Conservation (phyloP, 805 yeast species). For the Groenewaldozyma tartarivorans region DNA sequence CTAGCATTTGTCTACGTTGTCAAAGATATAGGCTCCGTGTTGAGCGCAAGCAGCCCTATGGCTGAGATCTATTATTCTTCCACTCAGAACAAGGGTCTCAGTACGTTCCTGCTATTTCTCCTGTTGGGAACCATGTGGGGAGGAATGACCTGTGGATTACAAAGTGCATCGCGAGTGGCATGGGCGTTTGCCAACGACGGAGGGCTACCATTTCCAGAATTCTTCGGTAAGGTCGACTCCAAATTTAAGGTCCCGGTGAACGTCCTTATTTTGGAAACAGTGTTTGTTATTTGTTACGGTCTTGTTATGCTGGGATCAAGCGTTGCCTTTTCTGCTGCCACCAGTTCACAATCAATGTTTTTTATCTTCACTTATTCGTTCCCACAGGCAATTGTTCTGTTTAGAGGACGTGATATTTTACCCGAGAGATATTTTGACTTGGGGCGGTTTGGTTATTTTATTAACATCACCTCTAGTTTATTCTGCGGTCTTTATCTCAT, state of each 20-base stretch:
- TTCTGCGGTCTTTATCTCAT: slow-evolving; percentile 2
- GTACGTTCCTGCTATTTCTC: background rate
- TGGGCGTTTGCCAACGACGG: slow-evolving; percentile 3
- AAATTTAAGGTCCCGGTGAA: slow-evolving; percentile 1
- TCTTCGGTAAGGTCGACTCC: background rate
- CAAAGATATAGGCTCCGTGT: background rate
- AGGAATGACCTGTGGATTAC: slow-evolving; percentile 1
- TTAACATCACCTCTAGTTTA: background rate
- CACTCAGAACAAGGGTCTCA: background rate
- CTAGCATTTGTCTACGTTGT: slow-evolving; percentile 1
- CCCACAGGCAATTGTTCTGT: slow-evolving; percentile 1
- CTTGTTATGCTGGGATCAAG: slow-evolving; percentile 3
- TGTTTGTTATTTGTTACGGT: slow-evolving; percentile 1
- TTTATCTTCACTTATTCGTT: slow-evolving; percentile 3
- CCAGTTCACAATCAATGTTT: slow-evolving; percentile 2
- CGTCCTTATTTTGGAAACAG: background rate
- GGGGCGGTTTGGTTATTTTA: slow-evolving; percentile 1
- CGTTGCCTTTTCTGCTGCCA: slow-evolving; percentile 1
- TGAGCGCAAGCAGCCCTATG: background rate
- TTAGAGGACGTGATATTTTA: slow-evolving; percentile 1
- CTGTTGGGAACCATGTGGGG: slow-evolving; percentile 3
- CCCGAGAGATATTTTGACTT: slow-evolving; percentile 2
- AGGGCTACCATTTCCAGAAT: slow-evolving; percentile 1
- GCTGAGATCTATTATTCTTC: slow-evolving; percentile 1
- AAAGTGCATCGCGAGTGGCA: slow-evolving; percentile 1